phyloP scores from a whole-genome alignment of 2,329 filamentous ascomycete species.

The Fusarium dlaminii region DNA sequence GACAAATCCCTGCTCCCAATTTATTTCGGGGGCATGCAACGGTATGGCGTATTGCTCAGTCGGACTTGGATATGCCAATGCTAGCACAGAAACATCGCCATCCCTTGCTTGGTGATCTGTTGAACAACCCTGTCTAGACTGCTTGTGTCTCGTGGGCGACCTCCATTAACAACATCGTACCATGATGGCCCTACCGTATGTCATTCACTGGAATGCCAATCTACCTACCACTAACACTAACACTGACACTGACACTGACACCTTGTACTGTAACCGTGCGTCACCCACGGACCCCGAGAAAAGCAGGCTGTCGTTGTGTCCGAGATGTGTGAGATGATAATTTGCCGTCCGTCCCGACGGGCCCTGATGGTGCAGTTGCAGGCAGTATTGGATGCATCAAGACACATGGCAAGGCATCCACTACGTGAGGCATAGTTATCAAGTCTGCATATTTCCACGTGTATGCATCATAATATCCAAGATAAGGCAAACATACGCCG shows the following conservation, averaged over 20 bases:
- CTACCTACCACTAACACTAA: constrained; percentile 5
- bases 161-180: constrained; percentile 24
- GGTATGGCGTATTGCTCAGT: not conserved
- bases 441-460: constrained; percentile 20
- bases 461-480: not conserved
- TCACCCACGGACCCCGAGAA: not conserved
- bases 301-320: not conserved
- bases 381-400: not conserved
- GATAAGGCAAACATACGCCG: not conserved
- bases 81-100: not conserved
- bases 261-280: constrained; percentile 7
- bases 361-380: not conserved
- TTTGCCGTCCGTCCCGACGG: constrained; percentile 21
- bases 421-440: not conserved
- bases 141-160: constrained; percentile 17
- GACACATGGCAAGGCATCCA: constrained; percentile 28
- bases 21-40: constrained; percentile 4
- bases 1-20: constrained; percentile 12
- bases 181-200: constrained; percentile 32
- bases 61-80: constrained; percentile 2
- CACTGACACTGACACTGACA: not conserved
- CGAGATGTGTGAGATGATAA: not conserved
- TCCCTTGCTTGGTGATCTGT: not conserved
- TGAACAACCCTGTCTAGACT: not conserved
- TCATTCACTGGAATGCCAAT: constrained; percentile 8